Percentiles rank a stretch among this genome's conserved stretches.
These are phyloP conservation scores for Candida vaughaniae DNA, from an alignment of 805 yeast species.

Conservation along the genomic window DNA sequence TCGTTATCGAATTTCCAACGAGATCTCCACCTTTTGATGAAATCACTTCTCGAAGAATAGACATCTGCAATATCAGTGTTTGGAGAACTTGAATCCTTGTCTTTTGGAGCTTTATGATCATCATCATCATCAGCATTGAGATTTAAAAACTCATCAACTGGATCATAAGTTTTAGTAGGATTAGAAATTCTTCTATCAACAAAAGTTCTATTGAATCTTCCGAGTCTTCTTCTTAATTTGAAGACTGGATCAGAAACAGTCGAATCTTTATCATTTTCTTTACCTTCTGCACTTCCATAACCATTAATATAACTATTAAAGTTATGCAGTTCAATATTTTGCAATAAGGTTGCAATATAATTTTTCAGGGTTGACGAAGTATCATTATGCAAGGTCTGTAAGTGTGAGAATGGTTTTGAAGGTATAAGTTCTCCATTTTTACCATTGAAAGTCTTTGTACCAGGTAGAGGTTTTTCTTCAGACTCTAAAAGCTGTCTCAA, in stretches of 20 bases:
- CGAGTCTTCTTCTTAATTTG: conserved; percentile 70
- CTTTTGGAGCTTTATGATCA: conserved; percentile 19
- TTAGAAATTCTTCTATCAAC: conserved; percentile 62
- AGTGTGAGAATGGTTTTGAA: conserved; percentile 47
- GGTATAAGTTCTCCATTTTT: conserved; percentile 50
- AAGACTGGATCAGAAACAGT: conserved; percentile 51
- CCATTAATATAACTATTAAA: conserved; percentile 42
- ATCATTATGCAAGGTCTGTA: conserved; percentile 37
- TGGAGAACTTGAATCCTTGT: conserved; percentile 10
- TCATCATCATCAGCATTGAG: conserved; percentile 22
- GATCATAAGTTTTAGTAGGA: conserved; percentile 18
- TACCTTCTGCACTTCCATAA: conserved; percentile 23
- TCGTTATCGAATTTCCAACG: conserved; percentile 72
- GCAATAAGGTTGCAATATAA: conserved; percentile 38
- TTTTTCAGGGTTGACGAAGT: conserved; percentile 23
- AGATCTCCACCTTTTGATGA: conserved; percentile 49
- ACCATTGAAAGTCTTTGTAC: conserved; percentile 47
- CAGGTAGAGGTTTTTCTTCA: conserved; percentile 45
- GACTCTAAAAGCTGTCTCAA: conserved; percentile 43
- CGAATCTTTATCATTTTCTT: conserved; percentile 18
- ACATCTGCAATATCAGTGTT: conserved; percentile 31
- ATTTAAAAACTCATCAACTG: conserved; percentile 41
- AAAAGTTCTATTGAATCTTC: conserved; percentile 67
- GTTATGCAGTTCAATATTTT: conserved; percentile 38
- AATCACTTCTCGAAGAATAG: conserved; percentile 47